phyloP scores from a whole-genome alignment of 148 eudicot genomes.

The Vaccinium macrocarpon region DNA sequence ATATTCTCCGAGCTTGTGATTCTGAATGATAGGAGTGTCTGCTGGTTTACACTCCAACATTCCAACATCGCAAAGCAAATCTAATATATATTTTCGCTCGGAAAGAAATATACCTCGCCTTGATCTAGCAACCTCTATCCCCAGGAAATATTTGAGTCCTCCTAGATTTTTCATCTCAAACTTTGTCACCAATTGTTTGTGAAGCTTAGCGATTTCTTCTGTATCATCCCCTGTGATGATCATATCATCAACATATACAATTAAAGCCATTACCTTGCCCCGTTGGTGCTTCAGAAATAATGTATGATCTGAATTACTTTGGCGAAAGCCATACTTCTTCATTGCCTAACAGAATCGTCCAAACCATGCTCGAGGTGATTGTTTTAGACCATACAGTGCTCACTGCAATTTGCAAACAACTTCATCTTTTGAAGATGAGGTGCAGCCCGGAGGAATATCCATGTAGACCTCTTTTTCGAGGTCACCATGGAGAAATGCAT shows the following conservation, averaged over 20 bases:
- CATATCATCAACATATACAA: neutral
- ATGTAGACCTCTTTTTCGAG: neutral
- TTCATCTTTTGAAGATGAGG: neutral
- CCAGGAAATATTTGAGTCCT: neutral
- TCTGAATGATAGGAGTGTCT: neutral
- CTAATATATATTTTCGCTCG: neutral
- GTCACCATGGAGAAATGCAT: neutral
- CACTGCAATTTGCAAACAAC: neutral
- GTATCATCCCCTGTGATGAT: neutral
- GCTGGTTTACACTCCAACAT: neutral
- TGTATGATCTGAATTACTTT: neutral
- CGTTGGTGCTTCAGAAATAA: neutral
- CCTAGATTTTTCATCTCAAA: neutral
- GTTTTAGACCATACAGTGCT: neutral
- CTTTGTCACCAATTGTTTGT: too few species aligned
- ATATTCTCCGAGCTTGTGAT: neutral
- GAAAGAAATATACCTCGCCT: neutral
- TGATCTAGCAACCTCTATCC: neutral
- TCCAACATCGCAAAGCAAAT: neutral
- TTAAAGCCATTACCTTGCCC: neutral
- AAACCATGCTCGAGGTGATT: too few species aligned
- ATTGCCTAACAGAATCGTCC: neutral
- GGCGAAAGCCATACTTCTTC: neutral
- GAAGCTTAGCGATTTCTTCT: neutral
- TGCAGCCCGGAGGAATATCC: neutral